Percentiles rank a stretch among this genome's conserved stretches.
Conservation (phyloP, 768 basidiomycete genomes). For the Daedaleopsis sinensis region DNA sequence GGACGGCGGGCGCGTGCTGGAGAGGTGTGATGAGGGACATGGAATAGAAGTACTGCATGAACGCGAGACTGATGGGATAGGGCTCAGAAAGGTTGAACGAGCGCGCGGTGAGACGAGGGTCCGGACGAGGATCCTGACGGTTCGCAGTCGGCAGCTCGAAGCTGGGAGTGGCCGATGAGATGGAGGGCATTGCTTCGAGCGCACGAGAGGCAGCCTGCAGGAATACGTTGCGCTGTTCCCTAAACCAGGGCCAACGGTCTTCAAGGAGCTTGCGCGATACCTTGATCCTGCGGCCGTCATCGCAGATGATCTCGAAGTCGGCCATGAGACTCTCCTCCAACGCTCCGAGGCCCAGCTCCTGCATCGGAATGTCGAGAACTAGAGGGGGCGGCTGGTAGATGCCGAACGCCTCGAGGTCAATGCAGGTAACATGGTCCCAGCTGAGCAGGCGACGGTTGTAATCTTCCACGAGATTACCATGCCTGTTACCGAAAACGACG, state of each 20-base stretch:
- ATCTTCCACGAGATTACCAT: constrained; percentile 88
- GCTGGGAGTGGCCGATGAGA: constrained; percentile 62
- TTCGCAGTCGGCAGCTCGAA: constrained; percentile 61
- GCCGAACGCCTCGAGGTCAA: constrained; percentile 93
- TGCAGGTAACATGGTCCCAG: constrained; percentile 90
- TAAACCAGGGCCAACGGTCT: constrained; percentile 96
- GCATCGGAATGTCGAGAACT: constrained; percentile 69
- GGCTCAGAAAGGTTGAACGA: constrained; percentile 84
- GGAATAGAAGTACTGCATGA: constrained; percentile 94
- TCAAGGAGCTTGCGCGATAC: constrained; percentile 87
- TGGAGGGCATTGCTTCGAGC: constrained; percentile 60
- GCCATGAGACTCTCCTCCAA: constrained; percentile 80
- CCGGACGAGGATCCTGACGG: constrained; percentile 57
- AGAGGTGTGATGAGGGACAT: constrained; percentile 84
- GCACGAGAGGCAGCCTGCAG: constrained; percentile 57
- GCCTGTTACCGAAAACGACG: constrained; percentile 87
- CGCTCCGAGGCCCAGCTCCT: constrained; percentile 82
- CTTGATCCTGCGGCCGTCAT: constrained; percentile 81
- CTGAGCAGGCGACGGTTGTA: constrained; percentile 89
- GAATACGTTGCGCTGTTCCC: constrained; percentile 64
- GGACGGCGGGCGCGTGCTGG: constrained; percentile 87
- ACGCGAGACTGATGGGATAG: constrained; percentile 84
- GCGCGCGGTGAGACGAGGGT: constrained; percentile 82
- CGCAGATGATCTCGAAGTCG: constrained; percentile 92
- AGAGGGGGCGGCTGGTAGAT: constrained; percentile 87